Base-by-base conservation (phyloP, 352 stramenopile genomes). In the Hyaloperonospora arabidopsidis region DNA sequence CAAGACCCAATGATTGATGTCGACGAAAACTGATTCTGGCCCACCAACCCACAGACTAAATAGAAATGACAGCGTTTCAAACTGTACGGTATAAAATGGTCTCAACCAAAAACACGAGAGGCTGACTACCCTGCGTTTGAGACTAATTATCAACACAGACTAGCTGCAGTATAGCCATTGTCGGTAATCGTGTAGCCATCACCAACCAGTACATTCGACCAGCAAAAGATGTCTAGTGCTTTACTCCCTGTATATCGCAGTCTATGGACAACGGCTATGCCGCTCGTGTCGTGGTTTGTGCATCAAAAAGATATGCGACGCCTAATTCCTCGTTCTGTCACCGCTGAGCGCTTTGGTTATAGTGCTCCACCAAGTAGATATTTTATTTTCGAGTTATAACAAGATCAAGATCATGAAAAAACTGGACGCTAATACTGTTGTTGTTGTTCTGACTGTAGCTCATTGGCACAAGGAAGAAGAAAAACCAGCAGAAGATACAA, bases 281-380 rank as follows among this genome's bases (percentile, higher is more conserved):
- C 80, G 14, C 36, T 90, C 25, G 57, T 86, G 19, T 60, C 61
- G 21, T 84, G 76, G 67, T 74, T 73, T 22, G 67, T 90, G 12
- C 59, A 51, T 18, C 62, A 62, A 23, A 90, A 84, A 50, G 80
- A 90, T 62, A 18, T 52, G 29, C 41, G 32, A 22, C 62, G 72
- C 2, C 50, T 68, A 13, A 62, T 90, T 13, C 61, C 65, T 18
- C 23, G 50, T 8, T 35, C 38, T 2, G 34, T 70, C 38, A 83
- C 72, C 23, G 53, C 44, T 0, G 79, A 90, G 65, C 75, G 79
- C 39, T 87, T 85, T 47, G 79, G 79, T 32, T 52, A 29, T 25
- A 72, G 67, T 55, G 45, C 55, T 18, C 51, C 49, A 38, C 69
- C 74, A 57, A 57, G 73, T 83, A 68, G 21, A 45, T 11, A 21